Conservation (phyloP, 2,329 filamentous ascomycete genomes). For the Xylaria sp. region DNA sequence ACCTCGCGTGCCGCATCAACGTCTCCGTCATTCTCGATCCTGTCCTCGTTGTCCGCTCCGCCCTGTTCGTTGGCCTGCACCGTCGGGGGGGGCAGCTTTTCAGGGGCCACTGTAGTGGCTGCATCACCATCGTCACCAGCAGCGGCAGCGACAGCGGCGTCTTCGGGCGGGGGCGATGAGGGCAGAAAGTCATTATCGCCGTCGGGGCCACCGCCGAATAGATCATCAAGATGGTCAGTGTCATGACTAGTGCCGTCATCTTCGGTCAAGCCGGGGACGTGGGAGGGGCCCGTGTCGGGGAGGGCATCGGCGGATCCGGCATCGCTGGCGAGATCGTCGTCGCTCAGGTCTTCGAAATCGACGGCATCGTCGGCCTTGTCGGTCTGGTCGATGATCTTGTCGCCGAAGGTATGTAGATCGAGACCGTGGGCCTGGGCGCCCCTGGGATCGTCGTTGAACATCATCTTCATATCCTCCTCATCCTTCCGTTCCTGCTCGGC, state of each 20-base stretch:
- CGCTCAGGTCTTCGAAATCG: conserved; percentile 90
- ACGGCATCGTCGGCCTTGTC: conserved; percentile 93
- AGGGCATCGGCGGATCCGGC: conserved; percentile 53
- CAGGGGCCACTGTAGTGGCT: conserved; percentile 4
- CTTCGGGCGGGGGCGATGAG: conserved; percentile 58
- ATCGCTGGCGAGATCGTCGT: conserved; percentile 88
- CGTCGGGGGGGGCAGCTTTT: conserved; percentile 14
- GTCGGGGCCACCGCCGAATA: conserved; percentile 72
- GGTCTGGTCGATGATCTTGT: conserved; percentile 66
- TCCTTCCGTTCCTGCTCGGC: conserved; percentile 46
- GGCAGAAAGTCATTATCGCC: conserved; percentile 56
- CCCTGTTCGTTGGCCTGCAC: conserved; percentile 20
- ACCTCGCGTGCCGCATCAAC: conserved; percentile 38
- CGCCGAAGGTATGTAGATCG: conserved; percentile 49
- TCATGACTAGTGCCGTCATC: conserved; percentile 70
- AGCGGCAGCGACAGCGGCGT: conserved; percentile 16
- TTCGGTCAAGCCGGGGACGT: conserved; percentile 67
- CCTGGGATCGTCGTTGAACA: conserved; percentile 63
- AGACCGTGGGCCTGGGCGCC: conserved; percentile 56
- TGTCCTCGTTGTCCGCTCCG: conserved; percentile 14
- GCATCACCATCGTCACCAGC: not conserved
- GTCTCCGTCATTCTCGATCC: conserved; percentile 35
- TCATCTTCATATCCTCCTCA: conserved; percentile 55
- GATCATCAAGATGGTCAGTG: conserved; percentile 66
- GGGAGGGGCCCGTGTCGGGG: conserved; percentile 53